Conservation (phyloP, 768 basidiomycete species). For the Lactifluus pinguis region DNA sequence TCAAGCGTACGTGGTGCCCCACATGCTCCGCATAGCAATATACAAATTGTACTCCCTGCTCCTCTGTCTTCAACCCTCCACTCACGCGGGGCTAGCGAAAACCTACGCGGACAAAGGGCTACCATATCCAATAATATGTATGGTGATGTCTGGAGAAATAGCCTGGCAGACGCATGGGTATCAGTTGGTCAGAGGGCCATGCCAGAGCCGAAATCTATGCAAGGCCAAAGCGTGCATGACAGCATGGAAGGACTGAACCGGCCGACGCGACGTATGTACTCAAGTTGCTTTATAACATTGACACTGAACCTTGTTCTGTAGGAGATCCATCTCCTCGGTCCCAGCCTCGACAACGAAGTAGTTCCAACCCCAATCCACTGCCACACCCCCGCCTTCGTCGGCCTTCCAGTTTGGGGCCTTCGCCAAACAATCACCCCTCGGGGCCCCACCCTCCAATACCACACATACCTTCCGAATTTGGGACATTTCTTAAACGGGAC, state of each 20-base stretch:
- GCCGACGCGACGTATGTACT: neutral
- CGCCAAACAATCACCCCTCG: neutral
- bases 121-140: neutral
- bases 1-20: slow-evolving; percentile 43
- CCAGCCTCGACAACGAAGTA: neutral
- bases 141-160: slow-evolving; percentile 1
- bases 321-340: neutral
- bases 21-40: slow-evolving; percentile 48
- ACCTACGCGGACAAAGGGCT: neutral
- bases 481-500: neutral
- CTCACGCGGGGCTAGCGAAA: neutral
- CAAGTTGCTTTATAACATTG: neutral
- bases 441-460: slow-evolving; percentile 11
- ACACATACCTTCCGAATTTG: slow-evolving; percentile 7
- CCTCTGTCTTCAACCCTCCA: slow-evolving; percentile 44
- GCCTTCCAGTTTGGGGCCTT: neutral
- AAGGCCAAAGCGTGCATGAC: neutral
- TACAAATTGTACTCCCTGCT: slow-evolving; percentile 60
- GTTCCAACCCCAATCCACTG: slow-evolving; percentile 15
- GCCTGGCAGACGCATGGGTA: slow-evolving; percentile 17
- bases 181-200: neutral
- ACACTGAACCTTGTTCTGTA: neutral
- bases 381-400: slow-evolving; percentile 5
- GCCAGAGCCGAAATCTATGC: neutral
- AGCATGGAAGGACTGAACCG: neutral